Evolutionary conservation across 139 green algal genomes (phyloP), one percentile per base, ranked within the genome.

Genomic region (Klebsormidium nitens): DNA sequence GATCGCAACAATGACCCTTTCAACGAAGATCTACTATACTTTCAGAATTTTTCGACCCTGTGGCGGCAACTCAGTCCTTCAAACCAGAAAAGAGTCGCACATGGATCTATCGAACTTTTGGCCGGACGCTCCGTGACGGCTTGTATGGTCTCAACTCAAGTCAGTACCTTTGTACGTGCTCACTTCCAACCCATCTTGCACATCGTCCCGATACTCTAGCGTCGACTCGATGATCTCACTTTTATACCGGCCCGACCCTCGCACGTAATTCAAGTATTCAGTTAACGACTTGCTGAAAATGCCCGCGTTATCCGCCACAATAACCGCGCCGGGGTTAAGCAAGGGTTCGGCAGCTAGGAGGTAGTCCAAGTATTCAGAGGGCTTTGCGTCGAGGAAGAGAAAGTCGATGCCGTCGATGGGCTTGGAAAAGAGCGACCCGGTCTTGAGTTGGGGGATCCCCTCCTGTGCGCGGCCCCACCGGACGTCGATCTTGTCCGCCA

Each of bases 261-360:
- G 76, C 42, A 89, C 83, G 32, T 88, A 87, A 62, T 86, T 63
- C 38, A 89, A 63, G 72, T 89, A 88, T 2, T 40, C 26, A 6
- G 6, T 4, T n/a, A 75, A 35, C 17, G 52, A 52, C 3, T 72
- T 68, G 17, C 8, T 66, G 38, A 68, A 73, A 5, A 73, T 14
- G 40, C 47, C 85, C 19, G 79, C 84, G 60, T 90, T 90, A 58
- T 90, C 85, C 1, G 85, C 85, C 14, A 88, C 74, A 3, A 89
- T 74, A 39, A 84, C 26, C 1, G 82, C 83, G 3, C 83, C 82
- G 36, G 55, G 29, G 8, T 75, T 66, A 57, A 90, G 71, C 19
- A 69, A 49, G 6, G 76, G 73, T 64, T 88, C 85, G 8, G 85
- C 83, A 3, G 83, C 83, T 31, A 80, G 50, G 0, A 90, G 73